A percentile compares a stretch with the other conserved stretches of the same genome.
Evolutionary conservation across 106 monocot genomes (phyloP).

Genomic region (Amphibolis antarctica): DNA sequence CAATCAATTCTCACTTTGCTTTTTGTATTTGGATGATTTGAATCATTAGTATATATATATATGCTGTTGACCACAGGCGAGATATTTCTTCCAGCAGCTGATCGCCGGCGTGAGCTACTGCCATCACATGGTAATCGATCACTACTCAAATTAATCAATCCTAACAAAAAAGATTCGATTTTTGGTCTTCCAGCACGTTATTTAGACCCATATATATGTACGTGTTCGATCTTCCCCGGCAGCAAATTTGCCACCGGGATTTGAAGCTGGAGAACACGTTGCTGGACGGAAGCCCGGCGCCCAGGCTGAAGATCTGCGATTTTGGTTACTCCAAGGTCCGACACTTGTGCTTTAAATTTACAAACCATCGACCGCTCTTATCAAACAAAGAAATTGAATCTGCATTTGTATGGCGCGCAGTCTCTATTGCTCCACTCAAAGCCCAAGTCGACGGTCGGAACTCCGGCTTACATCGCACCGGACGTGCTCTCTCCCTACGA

Average conservation of each 20-base stretch:
- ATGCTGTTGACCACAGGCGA: conserved; percentile 35
- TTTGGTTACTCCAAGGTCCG: conserved; percentile 87
- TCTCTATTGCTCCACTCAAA: conserved; percentile 66
- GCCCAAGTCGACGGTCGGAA: conserved; percentile 75
- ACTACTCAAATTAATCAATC: not conserved
- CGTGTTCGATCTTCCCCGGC: not conserved
- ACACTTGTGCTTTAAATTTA: not conserved
- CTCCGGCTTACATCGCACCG: conserved; percentile 86
- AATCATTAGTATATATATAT: too few species aligned
- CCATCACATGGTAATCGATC: conserved; percentile 52
- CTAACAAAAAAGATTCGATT: not conserved
- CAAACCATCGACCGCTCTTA: not conserved
- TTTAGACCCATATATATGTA: not conserved
- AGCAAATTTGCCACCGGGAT: conserved; percentile 84
- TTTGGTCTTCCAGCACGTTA: not conserved
- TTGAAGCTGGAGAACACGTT: conserved; percentile 91
- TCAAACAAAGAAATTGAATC: not conserved
- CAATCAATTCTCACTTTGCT: not conserved
- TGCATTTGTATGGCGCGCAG: conserved; percentile 24
- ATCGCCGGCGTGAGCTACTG: conserved; percentile 89
- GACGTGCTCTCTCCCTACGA: conserved; percentile 63
- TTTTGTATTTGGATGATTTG: not conserved
- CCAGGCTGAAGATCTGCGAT: conserved; percentile 83
- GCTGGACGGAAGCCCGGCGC: conserved; percentile 76
- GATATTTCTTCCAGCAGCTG: conserved; percentile 98